Conservation (phyloP, 331 rosid genomes). For the Erythrophleum ivorense region DNA sequence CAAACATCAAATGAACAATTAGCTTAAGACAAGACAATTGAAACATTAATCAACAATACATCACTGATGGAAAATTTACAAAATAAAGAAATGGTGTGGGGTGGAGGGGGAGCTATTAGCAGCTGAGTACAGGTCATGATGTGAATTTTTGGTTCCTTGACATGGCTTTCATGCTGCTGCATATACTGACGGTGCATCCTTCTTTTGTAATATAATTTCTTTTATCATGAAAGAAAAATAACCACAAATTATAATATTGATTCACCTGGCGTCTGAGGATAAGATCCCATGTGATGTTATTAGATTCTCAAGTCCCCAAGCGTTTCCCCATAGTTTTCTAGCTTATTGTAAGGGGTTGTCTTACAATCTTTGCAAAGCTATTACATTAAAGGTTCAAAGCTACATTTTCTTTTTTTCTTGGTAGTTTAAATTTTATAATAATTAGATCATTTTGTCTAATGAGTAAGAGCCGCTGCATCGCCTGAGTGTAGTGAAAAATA, state of each 20-base stretch:
- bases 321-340: neutral
- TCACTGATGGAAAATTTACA: conserved; percentile 12
- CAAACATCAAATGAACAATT: neutral
- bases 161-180: conserved; percentile 11
- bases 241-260: neutral
- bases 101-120: neutral
- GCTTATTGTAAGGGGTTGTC: neutral
- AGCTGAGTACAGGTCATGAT: neutral
- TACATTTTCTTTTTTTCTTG: neutral
- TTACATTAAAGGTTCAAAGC: neutral
- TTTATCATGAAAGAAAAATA: neutral
- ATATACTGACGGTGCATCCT: neutral
- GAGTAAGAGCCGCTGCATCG: too few species aligned
- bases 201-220: neutral
- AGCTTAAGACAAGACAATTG: neutral
- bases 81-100: neutral
- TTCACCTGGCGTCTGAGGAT: neutral
- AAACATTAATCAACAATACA: conserved; percentile 4
- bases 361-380: neutral
- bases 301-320: conserved; percentile 4
- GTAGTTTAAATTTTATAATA: neutral
- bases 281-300: neutral
- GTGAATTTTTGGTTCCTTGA: conserved; percentile 10
- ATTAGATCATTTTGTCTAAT: neutral
- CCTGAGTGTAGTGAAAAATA: too few species aligned